Evolutionary conservation across 2,329 filamentous ascomycete genomes (phyloP), one percentile per base, ranked within the genome.

Genomic region (Fusarium drepaniforme): DNA sequence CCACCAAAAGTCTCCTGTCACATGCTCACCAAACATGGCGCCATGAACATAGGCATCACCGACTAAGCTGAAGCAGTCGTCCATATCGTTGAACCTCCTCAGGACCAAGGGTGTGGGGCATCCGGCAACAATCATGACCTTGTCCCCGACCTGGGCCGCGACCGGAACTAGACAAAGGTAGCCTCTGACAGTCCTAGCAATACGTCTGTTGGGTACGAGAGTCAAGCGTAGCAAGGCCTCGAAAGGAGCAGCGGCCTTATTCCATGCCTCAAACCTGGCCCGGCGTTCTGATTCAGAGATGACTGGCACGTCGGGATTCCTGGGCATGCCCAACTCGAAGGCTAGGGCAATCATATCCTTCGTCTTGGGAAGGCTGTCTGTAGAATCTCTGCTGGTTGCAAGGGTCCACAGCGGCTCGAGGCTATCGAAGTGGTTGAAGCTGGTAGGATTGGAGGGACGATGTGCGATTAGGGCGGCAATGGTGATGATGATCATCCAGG

Each of bases 331-430:
- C 18, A 74, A 65, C 15, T 71, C 25, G 44, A 62, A 70, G 13
- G 75, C 49, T n/a, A 75, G 51, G 3, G 67, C 49, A 16, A 76
- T 18, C 66, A 72, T 67, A 16, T 67, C 65, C 11, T 57, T 62
- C 3, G 68, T 68, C 58, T 74, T 78, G 23, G 77, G 70, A 8
- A 77, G 76, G 33, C 67, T 57, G 23, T 69, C 57, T 2, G 70
- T 77, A 49, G 68, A 61, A 28, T 78, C 75, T 62, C 60, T 40
- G 8, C 64, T 67, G n/a, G 72, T 78, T 46, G 73, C 76, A 44
- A 79, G 73, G 6, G 74, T 70, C 68, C 74, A 78, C 8, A 76
- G 58, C 4, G 71, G 68, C 46, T 77, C 75, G 12, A 78, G 46
- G 21, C 59, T 68, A 38, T 76, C 70, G 56, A 74, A 77, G 18